phyloP scores from a whole-genome alignment of 2,329 filamentous ascomycete genomes.

The Exophiala sideris region DNA sequence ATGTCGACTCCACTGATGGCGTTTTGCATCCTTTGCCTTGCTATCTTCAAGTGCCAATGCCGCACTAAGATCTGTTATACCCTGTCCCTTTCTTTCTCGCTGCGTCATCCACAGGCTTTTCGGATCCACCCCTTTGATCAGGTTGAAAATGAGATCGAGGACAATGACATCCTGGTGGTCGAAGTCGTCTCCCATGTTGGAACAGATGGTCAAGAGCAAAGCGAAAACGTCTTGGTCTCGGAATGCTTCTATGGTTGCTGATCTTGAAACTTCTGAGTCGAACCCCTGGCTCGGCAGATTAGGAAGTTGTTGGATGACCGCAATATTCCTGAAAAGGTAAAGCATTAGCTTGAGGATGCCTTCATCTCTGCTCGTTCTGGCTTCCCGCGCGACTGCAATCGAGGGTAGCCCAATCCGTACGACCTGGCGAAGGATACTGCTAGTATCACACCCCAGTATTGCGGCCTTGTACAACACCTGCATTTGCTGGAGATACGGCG shows the following conservation, averaged over 20 bases:
- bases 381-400: slow-evolving; percentile 73
- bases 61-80: slow-evolving; percentile 68
- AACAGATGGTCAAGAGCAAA: slow-evolving; percentile 78
- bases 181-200: slow-evolving; percentile 92
- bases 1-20: slow-evolving; percentile 78
- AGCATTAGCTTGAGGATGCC: slow-evolving; percentile 88
- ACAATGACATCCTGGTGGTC: slow-evolving; percentile 82
- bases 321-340: slow-evolving; percentile 84
- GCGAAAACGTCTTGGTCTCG: slow-evolving; percentile 87
- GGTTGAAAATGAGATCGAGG: slow-evolving; percentile 86
- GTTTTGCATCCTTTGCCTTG: slow-evolving; percentile 74
- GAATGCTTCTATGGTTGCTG: slow-evolving; percentile 82
- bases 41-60: slow-evolving; percentile 78
- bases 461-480: slow-evolving; percentile 88
- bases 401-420: slow-evolving; percentile 79
- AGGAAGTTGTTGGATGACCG: slow-evolving; percentile 73
- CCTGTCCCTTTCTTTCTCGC: slow-evolving; percentile 64
- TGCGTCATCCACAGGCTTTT: slow-evolving; percentile 83
- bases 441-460: slow-evolving; percentile 77
- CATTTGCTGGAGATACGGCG: slow-evolving; percentile 81
- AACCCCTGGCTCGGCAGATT: slow-evolving; percentile 78
- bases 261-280: slow-evolving; percentile 82
- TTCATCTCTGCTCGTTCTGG: slow-evolving; percentile 76
- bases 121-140: slow-evolving; percentile 84
- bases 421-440: slow-evolving; percentile 73